Percentiles rank a stretch among this genome's conserved stretches.
Conservation (phyloP, 768 basidiomycete genomes). For the Kwoniella newhampshirensis region DNA sequence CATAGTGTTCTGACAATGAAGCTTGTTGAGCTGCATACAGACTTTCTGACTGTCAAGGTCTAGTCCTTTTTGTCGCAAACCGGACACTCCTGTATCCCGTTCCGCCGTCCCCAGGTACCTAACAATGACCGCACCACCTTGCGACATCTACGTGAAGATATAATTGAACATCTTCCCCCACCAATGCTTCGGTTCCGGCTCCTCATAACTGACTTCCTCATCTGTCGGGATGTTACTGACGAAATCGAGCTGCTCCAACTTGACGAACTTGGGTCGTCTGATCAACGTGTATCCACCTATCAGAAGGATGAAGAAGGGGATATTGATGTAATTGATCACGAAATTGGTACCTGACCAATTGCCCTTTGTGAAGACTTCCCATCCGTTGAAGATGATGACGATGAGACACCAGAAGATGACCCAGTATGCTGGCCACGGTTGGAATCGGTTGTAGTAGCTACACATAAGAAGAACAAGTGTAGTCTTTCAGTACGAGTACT, state of each 20-base stretch:
- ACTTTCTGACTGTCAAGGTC: too few relatives aligned
- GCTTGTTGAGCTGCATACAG: too few relatives aligned
- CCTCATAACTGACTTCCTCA: slow-evolving; percentile 29
- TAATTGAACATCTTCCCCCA: slow-evolving; percentile 23
- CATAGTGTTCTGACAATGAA: too few relatives aligned
- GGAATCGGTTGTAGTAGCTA: slow-evolving; percentile 24
- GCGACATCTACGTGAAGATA: slow-evolving; percentile 22
- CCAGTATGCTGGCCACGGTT: slow-evolving; percentile 37
- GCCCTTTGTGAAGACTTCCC: slow-evolving; percentile 41
- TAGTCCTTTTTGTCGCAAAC: too few relatives aligned
- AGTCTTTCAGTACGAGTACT: background rate
- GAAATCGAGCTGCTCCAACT: slow-evolving; percentile 28
- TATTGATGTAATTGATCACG: slow-evolving; percentile 36
- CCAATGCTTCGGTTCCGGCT: slow-evolving; percentile 28
- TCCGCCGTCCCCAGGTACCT: too few relatives aligned
- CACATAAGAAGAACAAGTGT: background rate
- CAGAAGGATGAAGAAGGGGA: slow-evolving; percentile 23
- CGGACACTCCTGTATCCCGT: too few relatives aligned
- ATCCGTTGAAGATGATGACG: slow-evolving; percentile 43
- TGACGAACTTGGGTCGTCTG: slow-evolving; percentile 14
- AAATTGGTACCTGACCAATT: slow-evolving; percentile 28
- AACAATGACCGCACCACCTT: too few relatives aligned
- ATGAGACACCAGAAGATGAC: slow-evolving; percentile 33
- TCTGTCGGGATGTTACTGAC: slow-evolving; percentile 30
- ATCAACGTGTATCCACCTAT: slow-evolving; percentile 21